These are phyloP conservation scores for Fomes fomentarius DNA, from an alignment of 1,284 basidiomycete genomes.

Conservation along the genomic window DNA sequence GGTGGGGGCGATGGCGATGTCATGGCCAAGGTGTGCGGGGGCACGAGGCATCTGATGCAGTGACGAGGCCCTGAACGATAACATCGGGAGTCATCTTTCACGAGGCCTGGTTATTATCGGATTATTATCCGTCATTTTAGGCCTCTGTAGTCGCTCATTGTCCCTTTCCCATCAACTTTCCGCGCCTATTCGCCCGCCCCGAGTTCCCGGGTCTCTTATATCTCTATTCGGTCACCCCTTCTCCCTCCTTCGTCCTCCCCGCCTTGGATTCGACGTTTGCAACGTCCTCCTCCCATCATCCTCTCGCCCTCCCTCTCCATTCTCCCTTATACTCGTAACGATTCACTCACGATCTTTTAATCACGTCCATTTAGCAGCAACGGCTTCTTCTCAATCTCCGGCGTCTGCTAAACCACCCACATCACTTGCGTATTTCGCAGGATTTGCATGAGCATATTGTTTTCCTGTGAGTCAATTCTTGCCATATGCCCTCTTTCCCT, in stretches of 20 bases:
- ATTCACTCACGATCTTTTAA: slow-evolving; percentile 33
- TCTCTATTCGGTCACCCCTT: slow-evolving; percentile 38
- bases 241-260: slow-evolving; percentile 35
- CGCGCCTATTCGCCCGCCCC: slow-evolving; percentile 28
- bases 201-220: slow-evolving; percentile 38
- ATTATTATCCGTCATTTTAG: slow-evolving; percentile 21
- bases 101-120: slow-evolving; percentile 23
- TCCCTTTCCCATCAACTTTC: slow-evolving; percentile 25
- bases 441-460: slow-evolving; percentile 40
- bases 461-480: slow-evolving; percentile 40
- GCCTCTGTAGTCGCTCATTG: slow-evolving; percentile 20
- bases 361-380: slow-evolving; percentile 34
- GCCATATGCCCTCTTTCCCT: slow-evolving; percentile 4
- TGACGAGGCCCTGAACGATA: slow-evolving; percentile 24
- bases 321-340: slow-evolving; percentile 23
- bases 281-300: slow-evolving; percentile 33
- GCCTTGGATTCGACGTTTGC: slow-evolving; percentile 35
- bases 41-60: slow-evolving; percentile 28
- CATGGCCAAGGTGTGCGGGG: slow-evolving; percentile 22
- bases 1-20: slow-evolving; percentile 16
- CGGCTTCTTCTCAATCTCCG: slow-evolving; percentile 30
- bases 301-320: slow-evolving; percentile 28
- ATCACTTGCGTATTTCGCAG: slow-evolving; percentile 8
- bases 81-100: slow-evolving; percentile 23
- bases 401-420: slow-evolving; percentile 31